A percentile compares a stretch with the other conserved stretches of the same genome.
Conservation (phyloP, 1,284 basidiomycete genomes). For the Taiwanofungus camphoratus region DNA sequence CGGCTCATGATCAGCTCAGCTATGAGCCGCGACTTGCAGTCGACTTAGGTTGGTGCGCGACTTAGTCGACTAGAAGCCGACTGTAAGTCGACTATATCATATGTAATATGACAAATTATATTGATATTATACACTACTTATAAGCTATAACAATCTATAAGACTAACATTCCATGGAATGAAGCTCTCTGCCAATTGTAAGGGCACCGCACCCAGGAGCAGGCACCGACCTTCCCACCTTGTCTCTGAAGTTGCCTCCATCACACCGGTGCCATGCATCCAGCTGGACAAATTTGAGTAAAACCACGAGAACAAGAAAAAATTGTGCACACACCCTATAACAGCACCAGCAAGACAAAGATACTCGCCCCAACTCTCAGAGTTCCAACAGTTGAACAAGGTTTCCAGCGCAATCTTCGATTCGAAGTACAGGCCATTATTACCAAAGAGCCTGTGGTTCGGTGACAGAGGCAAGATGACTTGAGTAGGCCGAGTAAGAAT, state of each 20-base stretch:
- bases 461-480: constrained; percentile 94
- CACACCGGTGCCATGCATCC: constrained; percentile 97
- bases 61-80: too few species aligned
- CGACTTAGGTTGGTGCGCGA: too few species aligned
- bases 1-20: too few species aligned
- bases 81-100: too few species aligned
- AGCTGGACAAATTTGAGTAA: constrained; percentile 52
- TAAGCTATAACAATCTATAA: too few species aligned
- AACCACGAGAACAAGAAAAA: constrained; percentile 12
- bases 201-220: too few species aligned
- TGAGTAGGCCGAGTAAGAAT: constrained; percentile 98
- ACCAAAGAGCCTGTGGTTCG: constrained; percentile 97
- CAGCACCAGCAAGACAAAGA: constrained; percentile 94
- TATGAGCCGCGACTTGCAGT: too few species aligned
- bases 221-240: too few species aligned
- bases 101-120: too few species aligned
- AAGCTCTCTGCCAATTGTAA: too few species aligned
- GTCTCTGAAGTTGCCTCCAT: constrained; percentile 98
- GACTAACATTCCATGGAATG: too few species aligned
- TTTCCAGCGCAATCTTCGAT: constrained; percentile 97
- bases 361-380: constrained; percentile 99
- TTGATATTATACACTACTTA: too few species aligned
- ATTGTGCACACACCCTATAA: constrained; percentile 76
- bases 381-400: constrained; percentile 95
- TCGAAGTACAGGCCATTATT: constrained; percentile 98